Percentiles rank a stretch among this genome's conserved stretches.
These are phyloP conservation scores for Paxillus rubicundulus DNA, from an alignment of 768 basidiomycete genomes.

Conservation along the genomic window DNA sequence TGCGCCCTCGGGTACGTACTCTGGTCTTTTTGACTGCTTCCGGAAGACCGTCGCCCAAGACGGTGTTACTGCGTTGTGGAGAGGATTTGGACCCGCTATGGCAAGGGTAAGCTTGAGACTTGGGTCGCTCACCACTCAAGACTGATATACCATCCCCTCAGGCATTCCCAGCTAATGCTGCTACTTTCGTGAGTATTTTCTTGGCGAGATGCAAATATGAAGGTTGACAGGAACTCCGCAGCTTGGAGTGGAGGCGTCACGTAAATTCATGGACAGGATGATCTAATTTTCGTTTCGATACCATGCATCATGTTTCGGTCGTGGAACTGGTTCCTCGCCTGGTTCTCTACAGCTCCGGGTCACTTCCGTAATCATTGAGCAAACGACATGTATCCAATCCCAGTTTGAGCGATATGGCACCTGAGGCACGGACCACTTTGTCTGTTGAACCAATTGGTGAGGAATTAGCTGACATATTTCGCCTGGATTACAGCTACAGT, in stretches of 20 bases:
- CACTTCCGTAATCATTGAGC: neutral
- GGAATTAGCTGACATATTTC: no score
- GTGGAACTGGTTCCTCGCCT: slow-evolving; percentile 5
- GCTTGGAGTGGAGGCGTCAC: slow-evolving; percentile 91
- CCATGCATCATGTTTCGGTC: neutral
- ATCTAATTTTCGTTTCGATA: slow-evolving; percentile 36
- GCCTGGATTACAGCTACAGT: no score
- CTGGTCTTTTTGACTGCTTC: slow-evolving; percentile 88
- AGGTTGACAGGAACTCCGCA: slow-evolving; percentile 27
- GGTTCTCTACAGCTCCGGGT: neutral
- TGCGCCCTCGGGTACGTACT: slow-evolving; percentile 96
- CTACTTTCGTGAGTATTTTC: slow-evolving; percentile 70
- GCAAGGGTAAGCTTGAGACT: slow-evolving; percentile 55
- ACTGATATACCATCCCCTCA: slow-evolving; percentile 29
- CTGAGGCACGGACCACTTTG: no score
- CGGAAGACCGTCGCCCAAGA: slow-evolving; percentile 89
- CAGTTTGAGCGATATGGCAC: neutral
- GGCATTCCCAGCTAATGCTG: slow-evolving; percentile 98
- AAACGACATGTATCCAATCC: slow-evolving; percentile 2
- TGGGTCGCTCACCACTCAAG: neutral
- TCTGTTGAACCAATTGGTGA: no score
- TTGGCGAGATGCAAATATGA: neutral
- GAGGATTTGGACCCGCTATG: slow-evolving; percentile 98
- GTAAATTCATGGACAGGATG: slow-evolving; percentile 74
- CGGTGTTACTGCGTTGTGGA: slow-evolving; percentile 88